Evolutionary conservation across 176 grass and related monocot species (phyloP), one percentile per base, ranked within the genome.

Genomic region (Musa schizocarpa): DNA sequence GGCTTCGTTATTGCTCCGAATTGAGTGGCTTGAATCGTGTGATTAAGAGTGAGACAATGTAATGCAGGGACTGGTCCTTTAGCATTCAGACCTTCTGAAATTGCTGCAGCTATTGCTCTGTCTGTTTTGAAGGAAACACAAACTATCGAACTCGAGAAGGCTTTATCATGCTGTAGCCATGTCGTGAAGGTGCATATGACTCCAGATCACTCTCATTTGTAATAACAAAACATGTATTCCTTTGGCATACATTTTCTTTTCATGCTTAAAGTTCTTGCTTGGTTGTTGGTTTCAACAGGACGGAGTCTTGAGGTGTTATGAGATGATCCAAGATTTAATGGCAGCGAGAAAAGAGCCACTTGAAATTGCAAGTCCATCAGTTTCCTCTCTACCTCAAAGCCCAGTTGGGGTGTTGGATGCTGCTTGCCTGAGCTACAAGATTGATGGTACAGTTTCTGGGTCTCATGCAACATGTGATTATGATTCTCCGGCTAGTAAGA

Each of bases 371-470:
- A 82, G 73, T 73, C 76, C 82, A 68, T 85, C 77, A 21, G 75
- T 86, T 74, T 85, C 78, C 50, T 85, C 74, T 43, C 77, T 88
- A 62, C 94, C 94, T 51, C 82, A 83, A 77, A 93, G 94, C 86
- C 94, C 94, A 55, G 87, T 87, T 78, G 94, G 81, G 22, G 90
- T 98, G 72, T 79, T 98, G 84, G 90, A 98, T 76, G 90, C 81
- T 69, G 82, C 94, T 72, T 98, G 90, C 81, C 80, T 89, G 52
- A 92, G 89, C 86, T 92, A 83, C 83, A 92, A 81, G 77, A 90
- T 83, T 65, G 50, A 67, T 53, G 83, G 88, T 29, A 24, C 71
- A 56, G 63, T 80, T 11, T 66, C 72, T 71, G 81, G 77, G 25
- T 92, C 87, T 84, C 88, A 85, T 89, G 88, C 54, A 52, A 76